Evolutionary conservation across 148 eudicot species (phyloP), one percentile per base, ranked within the genome.

Genomic region (Rheum nobile): DNA sequence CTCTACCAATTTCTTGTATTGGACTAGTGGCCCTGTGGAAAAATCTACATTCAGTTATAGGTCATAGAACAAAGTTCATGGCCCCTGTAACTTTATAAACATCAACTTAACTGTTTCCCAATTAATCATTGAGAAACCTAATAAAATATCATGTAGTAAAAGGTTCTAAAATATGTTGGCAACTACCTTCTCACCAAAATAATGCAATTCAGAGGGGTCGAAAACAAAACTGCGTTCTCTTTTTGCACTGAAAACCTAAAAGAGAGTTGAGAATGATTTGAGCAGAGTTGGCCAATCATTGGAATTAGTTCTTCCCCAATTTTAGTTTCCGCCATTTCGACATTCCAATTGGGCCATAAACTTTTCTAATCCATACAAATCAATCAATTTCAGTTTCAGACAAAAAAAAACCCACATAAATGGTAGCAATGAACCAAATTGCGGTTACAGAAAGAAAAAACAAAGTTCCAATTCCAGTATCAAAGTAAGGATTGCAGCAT

Each of bases 1-100:
- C 80, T 84, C 82, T 59, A 91, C 93, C 74, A 93, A 86, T 79
- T 77, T 76, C 80, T 79, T 86, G 75, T 91, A 93, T 69, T 80
- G 89, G 32, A 85, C 73, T 68, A 86, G 85, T 70, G 90, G 91
- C 52, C 95, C 98, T 93, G 80, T 16, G 85, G 39, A 31, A 38
- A 41, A 39, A 59, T 22, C 11, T 24, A 16, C 48, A 54, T 17
- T 73, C 4, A n/a, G 67, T 31, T 4, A 35, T 61, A 28, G 7
- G 35, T 14, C 55, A 19, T 50, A n/a, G 14, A 55, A 55, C 65
- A 55, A 24, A 55, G 31, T 26, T 26, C 29, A 55, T 11, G 22
- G 8, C 26, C 29, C 65, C 13, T 22, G 63, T 55, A 55, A 24
- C 63, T 55, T 22, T 26, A 22, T 10, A 55, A 9, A 24, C 46